A percentile compares a stretch with the other conserved stretches of the same genome.
These are phyloP conservation scores for Naematelia aurantialba DNA, from an alignment of 768 basidiomycete species.

Conservation along the genomic window DNA sequence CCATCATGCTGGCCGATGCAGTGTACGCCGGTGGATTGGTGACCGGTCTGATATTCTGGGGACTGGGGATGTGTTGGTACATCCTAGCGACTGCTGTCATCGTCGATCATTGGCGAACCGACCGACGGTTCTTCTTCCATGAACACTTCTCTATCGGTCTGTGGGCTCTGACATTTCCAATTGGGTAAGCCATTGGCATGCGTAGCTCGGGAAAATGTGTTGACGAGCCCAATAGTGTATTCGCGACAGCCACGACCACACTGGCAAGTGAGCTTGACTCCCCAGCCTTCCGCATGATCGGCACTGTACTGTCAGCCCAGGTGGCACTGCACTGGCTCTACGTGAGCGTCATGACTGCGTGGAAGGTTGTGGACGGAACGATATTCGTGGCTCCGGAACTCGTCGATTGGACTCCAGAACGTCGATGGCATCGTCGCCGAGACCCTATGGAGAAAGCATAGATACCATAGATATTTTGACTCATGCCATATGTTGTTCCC, in stretches of 20 bases:
- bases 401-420: neutral
- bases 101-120: slow-evolving; percentile 17
- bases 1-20: slow-evolving; percentile 23
- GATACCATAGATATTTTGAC: neutral
- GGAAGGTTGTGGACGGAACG: slow-evolving; percentile 31
- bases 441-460: neutral
- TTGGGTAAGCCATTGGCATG: slow-evolving; percentile 24
- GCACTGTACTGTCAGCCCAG: slow-evolving; percentile 32
- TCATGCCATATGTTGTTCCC: too few relatives aligned
- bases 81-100: slow-evolving; percentile 34
- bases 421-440: neutral
- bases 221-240: slow-evolving; percentile 12
- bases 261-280: slow-evolving; percentile 44
- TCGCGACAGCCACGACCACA: slow-evolving; percentile 34
- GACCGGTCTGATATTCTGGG: slow-evolving; percentile 45
- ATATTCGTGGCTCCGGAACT: slow-evolving; percentile 39
- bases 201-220: neutral
- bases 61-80: slow-evolving; percentile 45
- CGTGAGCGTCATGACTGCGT: slow-evolving; percentile 28
- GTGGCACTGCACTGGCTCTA: slow-evolving; percentile 44
- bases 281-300: slow-evolving; percentile 40
- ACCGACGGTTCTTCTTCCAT: slow-evolving; percentile 21
- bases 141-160: slow-evolving; percentile 25
- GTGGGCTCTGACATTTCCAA: slow-evolving; percentile 46
- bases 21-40: slow-evolving; percentile 33